Percentiles rank a stretch among this genome's conserved stretches.
Evolutionary conservation across 176 grass and related monocot genomes (phyloP).

Genomic region (Musa schizocarpa): DNA sequence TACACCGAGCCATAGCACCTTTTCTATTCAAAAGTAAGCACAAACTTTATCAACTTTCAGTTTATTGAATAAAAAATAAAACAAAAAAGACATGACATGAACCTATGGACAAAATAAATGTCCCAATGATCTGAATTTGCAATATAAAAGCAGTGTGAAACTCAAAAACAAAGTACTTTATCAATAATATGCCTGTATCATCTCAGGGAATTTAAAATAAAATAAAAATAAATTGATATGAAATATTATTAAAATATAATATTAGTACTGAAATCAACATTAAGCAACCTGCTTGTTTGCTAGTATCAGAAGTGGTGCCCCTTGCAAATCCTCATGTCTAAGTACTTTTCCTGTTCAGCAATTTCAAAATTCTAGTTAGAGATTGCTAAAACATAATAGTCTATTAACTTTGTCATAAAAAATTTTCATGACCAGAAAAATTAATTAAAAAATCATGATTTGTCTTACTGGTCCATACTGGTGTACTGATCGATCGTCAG

Average conservation of each 20-base stretch:
- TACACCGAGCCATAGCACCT: not conserved
- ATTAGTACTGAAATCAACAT: not conserved
- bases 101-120: not conserved
- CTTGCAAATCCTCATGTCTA: conserved; percentile 71
- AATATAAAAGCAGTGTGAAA: not conserved
- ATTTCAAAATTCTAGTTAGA: not conserved
- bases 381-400: not conserved
- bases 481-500: no score
- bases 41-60: not conserved
- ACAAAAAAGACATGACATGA: not conserved
- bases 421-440: not conserved
- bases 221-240: not conserved
- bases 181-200: not conserved
- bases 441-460: not conserved
- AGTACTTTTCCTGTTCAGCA: conserved; percentile 68
- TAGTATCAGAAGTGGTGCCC: conserved; percentile 78
- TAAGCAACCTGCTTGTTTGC: conserved; percentile 75
- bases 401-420: not conserved
- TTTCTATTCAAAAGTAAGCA: no score
- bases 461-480: no score
- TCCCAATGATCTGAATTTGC: not conserved
- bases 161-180: not conserved
- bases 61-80: not conserved
- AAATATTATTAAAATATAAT: not conserved
- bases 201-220: not conserved